Percentiles rank a stretch among this genome's conserved stretches.
These are phyloP conservation scores for Aspergillus pseudonomiae DNA, from an alignment of 2,329 filamentous ascomycete species.

Conservation along the genomic window DNA sequence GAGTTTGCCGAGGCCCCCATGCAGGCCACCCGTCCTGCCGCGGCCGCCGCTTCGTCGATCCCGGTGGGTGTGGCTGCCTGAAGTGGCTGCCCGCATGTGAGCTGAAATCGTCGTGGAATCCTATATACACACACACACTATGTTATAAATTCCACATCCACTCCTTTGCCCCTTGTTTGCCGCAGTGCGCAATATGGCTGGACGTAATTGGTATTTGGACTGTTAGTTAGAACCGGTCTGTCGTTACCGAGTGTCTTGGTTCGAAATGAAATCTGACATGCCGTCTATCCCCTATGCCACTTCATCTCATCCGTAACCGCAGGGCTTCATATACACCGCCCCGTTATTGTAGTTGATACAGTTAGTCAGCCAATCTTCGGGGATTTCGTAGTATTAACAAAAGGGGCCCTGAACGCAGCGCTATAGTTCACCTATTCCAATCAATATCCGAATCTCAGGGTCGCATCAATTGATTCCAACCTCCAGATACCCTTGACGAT, in stretches of 20 bases:
- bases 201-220: conserved; percentile 2
- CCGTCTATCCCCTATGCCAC: neutral
- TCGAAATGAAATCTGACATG: conserved; percentile 5
- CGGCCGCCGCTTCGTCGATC: conserved; percentile 23
- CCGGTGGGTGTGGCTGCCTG: conserved; percentile 35
- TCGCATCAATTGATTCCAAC: neutral
- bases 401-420: neutral
- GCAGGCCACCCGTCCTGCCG: conserved; percentile 20
- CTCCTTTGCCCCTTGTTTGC: neutral
- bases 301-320: neutral
- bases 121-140: neutral
- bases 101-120: conserved; percentile 8
- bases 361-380: neutral
- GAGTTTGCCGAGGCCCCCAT: conserved; percentile 32
- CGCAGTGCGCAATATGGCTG: neutral
- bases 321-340: neutral
- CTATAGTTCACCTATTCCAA: neutral
- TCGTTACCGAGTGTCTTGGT: conserved; percentile 18
- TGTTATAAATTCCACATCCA: neutral
- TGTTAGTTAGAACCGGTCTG: conserved; percentile 14
- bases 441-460: neutral
- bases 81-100: conserved; percentile 15
- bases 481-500: too few species aligned
- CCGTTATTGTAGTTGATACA: neutral
- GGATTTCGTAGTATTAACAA: neutral